Evolutionary conservation across 352 stramenopile species (phyloP).

Genomic region (Phytophthora fragariaefolia): DNA sequence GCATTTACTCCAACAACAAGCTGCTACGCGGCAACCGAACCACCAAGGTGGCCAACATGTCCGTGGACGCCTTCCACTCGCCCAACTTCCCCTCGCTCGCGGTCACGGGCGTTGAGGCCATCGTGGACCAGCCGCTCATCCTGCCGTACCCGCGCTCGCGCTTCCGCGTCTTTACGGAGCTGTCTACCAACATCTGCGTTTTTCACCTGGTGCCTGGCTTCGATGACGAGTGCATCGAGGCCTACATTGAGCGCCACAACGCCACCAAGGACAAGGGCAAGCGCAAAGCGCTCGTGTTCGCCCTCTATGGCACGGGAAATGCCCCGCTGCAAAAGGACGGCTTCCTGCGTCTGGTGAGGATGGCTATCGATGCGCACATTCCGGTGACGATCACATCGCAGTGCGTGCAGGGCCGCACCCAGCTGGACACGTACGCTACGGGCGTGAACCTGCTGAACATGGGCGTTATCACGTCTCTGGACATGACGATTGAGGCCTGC

Average conservation of each 20-base stretch:
- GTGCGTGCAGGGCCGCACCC: constrained; percentile 93
- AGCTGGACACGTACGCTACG: constrained; percentile 94
- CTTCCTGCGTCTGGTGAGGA: constrained; percentile 89
- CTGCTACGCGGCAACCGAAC: constrained; percentile 95
- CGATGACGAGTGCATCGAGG: constrained; percentile 86
- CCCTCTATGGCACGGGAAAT: constrained; percentile 97
- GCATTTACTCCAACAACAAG: constrained; percentile 97
- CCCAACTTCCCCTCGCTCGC: constrained; percentile 96
- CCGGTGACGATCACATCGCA: constrained; percentile 95
- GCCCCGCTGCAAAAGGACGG: constrained; percentile 88
- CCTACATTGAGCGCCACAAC: constrained; percentile 77
- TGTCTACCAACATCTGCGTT: constrained; percentile 94
- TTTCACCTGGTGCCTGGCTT: constrained; percentile 92
- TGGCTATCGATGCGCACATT: constrained; percentile 82
- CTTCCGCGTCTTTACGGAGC: constrained; percentile 90
- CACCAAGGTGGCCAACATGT: constrained; percentile 96
- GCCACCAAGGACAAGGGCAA: constrained; percentile 37
- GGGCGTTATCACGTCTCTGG: constrained; percentile 94
- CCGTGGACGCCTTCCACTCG: constrained; percentile 96
- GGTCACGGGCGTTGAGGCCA: constrained; percentile 93
- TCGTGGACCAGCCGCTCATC: constrained; percentile 91
- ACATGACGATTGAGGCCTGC: constrained; percentile 97
- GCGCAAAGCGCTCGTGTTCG: constrained; percentile 89
- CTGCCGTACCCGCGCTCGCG: constrained; percentile 87
- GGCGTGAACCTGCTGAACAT: constrained; percentile 89